Percentiles rank a stretch among this genome's conserved stretches.
These are phyloP conservation scores for Coprinopsis strossmayeri DNA, from an alignment of 768 basidiomycete genomes.

Conservation along the genomic window DNA sequence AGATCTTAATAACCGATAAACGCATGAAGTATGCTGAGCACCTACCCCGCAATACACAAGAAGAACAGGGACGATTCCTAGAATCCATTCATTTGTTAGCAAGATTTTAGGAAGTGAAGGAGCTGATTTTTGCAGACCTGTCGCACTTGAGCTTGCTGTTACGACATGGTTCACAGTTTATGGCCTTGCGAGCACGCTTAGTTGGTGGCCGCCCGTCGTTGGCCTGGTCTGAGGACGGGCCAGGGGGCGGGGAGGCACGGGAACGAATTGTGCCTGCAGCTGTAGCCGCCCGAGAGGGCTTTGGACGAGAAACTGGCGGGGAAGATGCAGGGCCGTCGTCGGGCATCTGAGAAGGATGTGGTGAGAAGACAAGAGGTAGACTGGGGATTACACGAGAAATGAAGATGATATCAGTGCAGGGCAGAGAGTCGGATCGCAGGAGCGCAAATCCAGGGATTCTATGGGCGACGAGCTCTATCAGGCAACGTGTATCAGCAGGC, in stretches of 20 bases:
- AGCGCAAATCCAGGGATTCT: constrained; percentile 5
- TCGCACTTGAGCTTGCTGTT: constrained; percentile 88
- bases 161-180: constrained; percentile 86
- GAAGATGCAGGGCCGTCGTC: constrained; percentile 34
- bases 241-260: constrained; percentile 41
- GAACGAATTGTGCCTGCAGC: constrained; percentile 42
- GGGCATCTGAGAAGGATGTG: constrained; percentile 24
- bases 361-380: constrained; percentile 16
- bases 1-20: constrained; percentile 19
- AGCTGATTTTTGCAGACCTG: constrained; percentile 38
- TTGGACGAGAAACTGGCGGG: constrained; percentile 33
- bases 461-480: constrained; percentile 1
- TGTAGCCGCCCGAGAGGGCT: constrained; percentile 31
- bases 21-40: constrained; percentile 13
- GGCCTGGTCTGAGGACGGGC: constrained; percentile 33
- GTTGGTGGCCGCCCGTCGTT: constrained; percentile 60
- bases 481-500: constrained; percentile 6
- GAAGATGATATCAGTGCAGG: constrained; percentile 5
- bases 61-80: constrained; percentile 85
- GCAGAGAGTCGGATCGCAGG: background rate
- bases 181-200: constrained; percentile 80
- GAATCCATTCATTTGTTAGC: constrained; percentile 11
- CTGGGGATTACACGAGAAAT: constrained; percentile 18
- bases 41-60: constrained; percentile 76
- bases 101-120: background rate